phyloP scores from a whole-genome alignment of 1,139 yeast genomes.

The Geotrichum cucujoidarum region DNA sequence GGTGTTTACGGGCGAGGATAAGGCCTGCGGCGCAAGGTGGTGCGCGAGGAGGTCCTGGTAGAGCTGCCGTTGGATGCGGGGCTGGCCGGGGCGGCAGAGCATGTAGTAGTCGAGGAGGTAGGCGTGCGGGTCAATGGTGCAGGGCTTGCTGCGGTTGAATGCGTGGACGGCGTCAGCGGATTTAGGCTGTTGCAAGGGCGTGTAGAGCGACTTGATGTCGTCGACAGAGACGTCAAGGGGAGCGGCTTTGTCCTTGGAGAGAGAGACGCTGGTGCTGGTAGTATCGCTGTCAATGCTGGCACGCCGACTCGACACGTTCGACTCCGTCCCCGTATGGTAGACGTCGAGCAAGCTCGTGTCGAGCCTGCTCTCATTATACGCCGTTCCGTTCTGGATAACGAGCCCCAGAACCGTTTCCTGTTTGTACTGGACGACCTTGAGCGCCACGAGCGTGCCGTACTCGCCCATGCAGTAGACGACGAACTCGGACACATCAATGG shows the following conservation, averaged over 20 bases:
- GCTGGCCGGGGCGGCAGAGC: slow-evolving; percentile 32
- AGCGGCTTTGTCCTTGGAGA: background rate
- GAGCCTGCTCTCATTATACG: slow-evolving; percentile 31
- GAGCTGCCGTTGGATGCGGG: slow-evolving; percentile 36
- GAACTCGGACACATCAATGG: slow-evolving; percentile 33
- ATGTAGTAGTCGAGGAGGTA: slow-evolving; percentile 36
- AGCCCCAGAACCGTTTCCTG: slow-evolving; percentile 36
- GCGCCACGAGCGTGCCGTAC: slow-evolving; percentile 44
- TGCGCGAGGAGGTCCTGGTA: slow-evolving; percentile 39
- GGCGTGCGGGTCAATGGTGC: slow-evolving; percentile 37
- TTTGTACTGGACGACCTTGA: slow-evolving; percentile 37
- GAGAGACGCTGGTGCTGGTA: background rate
- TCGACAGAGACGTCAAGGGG: slow-evolving; percentile 1
- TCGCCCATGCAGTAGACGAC: slow-evolving; percentile 40
- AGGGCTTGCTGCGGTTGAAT: background rate
- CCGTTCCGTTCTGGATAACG: slow-evolving; percentile 44
- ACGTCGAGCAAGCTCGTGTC: slow-evolving; percentile 5
- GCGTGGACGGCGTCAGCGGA: too few relatives aligned
- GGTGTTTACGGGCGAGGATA: slow-evolving; percentile 23
- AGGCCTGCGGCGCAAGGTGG: background rate
- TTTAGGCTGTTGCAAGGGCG: background rate
- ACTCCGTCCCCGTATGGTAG: slow-evolving; percentile 2
- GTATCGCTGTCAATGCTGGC: background rate
- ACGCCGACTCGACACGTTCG: background rate
- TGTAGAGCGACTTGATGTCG: slow-evolving; percentile 3